Base-by-base conservation (phyloP, 2,329 filamentous ascomycete species). In the Elsinoe necatrix region DNA sequence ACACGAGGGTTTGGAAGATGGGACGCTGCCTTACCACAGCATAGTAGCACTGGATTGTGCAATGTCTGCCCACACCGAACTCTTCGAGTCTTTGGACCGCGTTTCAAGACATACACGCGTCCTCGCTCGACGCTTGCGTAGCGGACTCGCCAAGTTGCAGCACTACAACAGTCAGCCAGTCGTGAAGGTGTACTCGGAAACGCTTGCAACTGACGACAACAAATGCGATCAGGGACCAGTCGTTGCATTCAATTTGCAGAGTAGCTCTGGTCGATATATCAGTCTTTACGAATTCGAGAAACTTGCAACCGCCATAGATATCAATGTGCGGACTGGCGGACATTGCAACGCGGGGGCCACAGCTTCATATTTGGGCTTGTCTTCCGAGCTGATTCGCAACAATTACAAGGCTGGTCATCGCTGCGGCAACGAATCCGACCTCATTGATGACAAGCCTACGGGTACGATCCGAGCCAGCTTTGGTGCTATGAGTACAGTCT, bases 281-380 rank as follows among this genome's bases (percentile, higher is more conserved):
- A 89, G 87, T 62, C 85, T 91, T 60, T 77, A 81, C 12, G 92
- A 97, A 66, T 83, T 97, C 16, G 91, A 97, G 68, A 95, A 93
- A 69, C 75, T 97, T 20, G 87, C 90, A 5, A 79, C 80, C 2
- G 75, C 95, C 18, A 88, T 86, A 62, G 81, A 83, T 50, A 86
- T 97, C 45, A 89, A 96, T 64, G 73, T 97, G 20, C 82, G 93
- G 35, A 95, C 89, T 0, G 93, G 93, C 4, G 87, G 89, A 0
- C 76, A 96, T 1, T 98, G 93, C 72, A 96, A 95, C 65, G 92
- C 93, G 1, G 93, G 91, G 7, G 90, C 90, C 1, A 81, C 95
- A 56, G 86, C 90, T 16, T 76, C 78, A 1, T 81, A 83, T n/a
- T 77, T 97, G 14, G 75, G 76, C 1, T 76, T 96, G 48, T 79